A percentile compares a stretch with the other conserved stretches of the same genome.
Evolutionary conservation across 352 stramenopile species (phyloP).

Genomic region (Globisporangium okanoganense): DNA sequence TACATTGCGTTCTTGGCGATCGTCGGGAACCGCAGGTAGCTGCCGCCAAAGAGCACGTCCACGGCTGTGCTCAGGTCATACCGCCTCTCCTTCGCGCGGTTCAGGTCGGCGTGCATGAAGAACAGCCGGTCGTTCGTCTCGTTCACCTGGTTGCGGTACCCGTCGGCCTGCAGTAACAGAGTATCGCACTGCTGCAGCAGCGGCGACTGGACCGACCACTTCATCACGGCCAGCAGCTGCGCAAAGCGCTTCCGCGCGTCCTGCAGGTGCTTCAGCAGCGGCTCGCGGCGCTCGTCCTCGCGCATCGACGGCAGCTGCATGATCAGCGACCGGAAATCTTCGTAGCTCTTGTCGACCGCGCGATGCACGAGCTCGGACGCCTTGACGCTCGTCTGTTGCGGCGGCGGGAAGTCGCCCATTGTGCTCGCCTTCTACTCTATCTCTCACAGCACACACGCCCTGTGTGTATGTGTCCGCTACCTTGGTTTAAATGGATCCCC

Average conservation of each 20-base stretch:
- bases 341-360: constrained; percentile 80
- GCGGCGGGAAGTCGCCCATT: constrained; percentile 76
- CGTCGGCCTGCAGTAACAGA: constrained; percentile 51
- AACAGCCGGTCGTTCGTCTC: constrained; percentile 84
- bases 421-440: background rate
- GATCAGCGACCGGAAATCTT: constrained; percentile 72
- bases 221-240: constrained; percentile 73
- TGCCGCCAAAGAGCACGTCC: constrained; percentile 76
- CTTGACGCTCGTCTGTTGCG: constrained; percentile 52
- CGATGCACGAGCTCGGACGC: constrained; percentile 75
- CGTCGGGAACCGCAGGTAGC: constrained; percentile 68
- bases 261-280: constrained; percentile 57
- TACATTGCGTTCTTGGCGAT: constrained; percentile 75
- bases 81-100: constrained; percentile 72
- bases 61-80: constrained; percentile 82
- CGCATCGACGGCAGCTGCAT: constrained; percentile 62
- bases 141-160: constrained; percentile 72
- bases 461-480: background rate
- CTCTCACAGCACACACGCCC: background rate
- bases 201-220: constrained; percentile 84
- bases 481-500: background rate
- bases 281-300: constrained; percentile 73
- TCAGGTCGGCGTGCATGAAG: constrained; percentile 81
- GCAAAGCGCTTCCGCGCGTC: constrained; percentile 66
- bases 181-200: constrained; percentile 70